These are phyloP conservation scores for Aspergillus baeticus DNA, from an alignment of 495 filamentous ascomycete species.

Conservation along the genomic window DNA sequence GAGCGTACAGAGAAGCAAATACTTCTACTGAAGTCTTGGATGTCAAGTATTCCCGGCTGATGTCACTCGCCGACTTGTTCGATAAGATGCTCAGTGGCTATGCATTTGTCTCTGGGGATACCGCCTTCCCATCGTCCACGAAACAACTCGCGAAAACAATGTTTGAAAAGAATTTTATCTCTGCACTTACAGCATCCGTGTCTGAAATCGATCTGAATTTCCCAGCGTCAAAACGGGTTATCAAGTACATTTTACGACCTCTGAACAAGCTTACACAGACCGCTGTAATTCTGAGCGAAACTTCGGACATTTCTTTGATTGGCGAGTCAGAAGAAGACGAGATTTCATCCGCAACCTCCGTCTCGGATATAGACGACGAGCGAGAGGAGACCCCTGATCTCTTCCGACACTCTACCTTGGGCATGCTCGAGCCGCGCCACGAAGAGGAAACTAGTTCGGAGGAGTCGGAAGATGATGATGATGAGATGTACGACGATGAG, in stretches of 20 bases:
- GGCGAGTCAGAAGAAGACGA: constrained; percentile 81
- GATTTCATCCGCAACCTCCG: constrained; percentile 83
- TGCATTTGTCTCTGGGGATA: constrained; percentile 54
- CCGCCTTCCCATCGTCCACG: constrained; percentile 45
- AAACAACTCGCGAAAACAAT: constrained; percentile 87
- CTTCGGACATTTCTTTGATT: constrained; percentile 65
- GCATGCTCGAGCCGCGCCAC: constrained; percentile 85
- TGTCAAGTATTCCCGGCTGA: constrained; percentile 78
- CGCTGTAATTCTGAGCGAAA: constrained; percentile 79
- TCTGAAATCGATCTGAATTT: constrained; percentile 96
- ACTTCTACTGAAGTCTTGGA: constrained; percentile 79
- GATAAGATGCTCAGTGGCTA: constrained; percentile 83
- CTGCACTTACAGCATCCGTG: constrained; percentile 83
- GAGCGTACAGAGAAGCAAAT: constrained; percentile 88
- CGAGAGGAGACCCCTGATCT: constrained; percentile 97
- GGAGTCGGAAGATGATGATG: constrained; percentile 68
- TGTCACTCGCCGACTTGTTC: constrained; percentile 87
- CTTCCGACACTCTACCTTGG: constrained; percentile 92
- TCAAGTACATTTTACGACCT: constrained; percentile 93
- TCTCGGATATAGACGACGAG: constrained; percentile 82
- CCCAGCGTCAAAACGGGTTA: constrained; percentile 84
- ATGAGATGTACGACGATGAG: constrained; percentile 83
- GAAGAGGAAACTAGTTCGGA: constrained; percentile 69
- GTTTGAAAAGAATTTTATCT: constrained; percentile 96
- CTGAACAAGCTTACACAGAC: constrained; percentile 83